Base-by-base conservation (phyloP, 1,139 yeast genomes). In the Kazachstania sp. region DNA sequence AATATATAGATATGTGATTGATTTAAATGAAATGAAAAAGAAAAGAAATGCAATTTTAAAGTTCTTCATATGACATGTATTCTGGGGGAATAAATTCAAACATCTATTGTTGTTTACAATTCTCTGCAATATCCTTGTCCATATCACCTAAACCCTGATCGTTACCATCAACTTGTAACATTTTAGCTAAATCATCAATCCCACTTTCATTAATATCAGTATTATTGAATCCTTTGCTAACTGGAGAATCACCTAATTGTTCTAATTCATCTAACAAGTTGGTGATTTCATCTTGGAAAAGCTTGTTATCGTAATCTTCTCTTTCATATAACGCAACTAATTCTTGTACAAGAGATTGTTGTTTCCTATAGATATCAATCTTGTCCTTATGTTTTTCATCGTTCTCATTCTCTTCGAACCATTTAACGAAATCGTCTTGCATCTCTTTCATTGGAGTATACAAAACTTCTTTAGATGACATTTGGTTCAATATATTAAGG, bases 381-480 rank as follows among this genome's bases (percentile, higher is more conserved):
- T 82, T 79, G 13, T 70, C 77, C 38, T 71, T 72, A 5, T 76
- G 58, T 34, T 78, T 65, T 32, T 70, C 68, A n/a, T 62, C 65
- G 8, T 68, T 61, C 39, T 63, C 67, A 54, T 74, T 68, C 46
- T 70, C 73, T 41, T 68, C 69, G 61, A 75, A 55, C 65, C 71
- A 69, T 32, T 53, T 44, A 5, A 63, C 61, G 61, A 79, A 81
- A 55, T 86, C 86, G 19, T 72, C 69, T 53, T 83, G 79, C 65
- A 90, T 74, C 51, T 87, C 95, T 59, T 82, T 84, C 68, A 92
- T 77, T 2, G 97, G 96, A 56, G 85, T 95, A 62, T 86, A 90
- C 43, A 92, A 72, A 30, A 90, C 86, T 49, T 83, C 94, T 63
- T 87, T 90, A 7, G 95, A 81, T 18, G 94, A 79, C 65, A 92